Evolutionary conservation across 1,284 basidiomycete species (phyloP).

Genomic region (Phenoliferia sp.): DNA sequence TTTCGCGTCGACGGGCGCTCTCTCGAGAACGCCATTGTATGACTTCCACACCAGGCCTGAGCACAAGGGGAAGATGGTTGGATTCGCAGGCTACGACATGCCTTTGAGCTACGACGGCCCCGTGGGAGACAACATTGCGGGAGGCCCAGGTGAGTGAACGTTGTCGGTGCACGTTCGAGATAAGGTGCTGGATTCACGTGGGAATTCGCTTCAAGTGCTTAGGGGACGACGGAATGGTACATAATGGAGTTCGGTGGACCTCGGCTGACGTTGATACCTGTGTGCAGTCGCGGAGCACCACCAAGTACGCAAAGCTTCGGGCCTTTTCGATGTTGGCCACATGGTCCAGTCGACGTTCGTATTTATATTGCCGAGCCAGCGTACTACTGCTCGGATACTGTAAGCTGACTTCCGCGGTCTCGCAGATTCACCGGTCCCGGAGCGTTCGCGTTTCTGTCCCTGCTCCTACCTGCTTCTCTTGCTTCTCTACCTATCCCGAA

Average conservation of each 20-base stretch:
- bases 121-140: constrained; percentile 40
- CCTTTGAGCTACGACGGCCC: constrained; percentile 72
- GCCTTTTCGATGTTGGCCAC: constrained; percentile 96
- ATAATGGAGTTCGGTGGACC: neutral
- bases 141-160: constrained; percentile 65
- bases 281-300: constrained; percentile 78
- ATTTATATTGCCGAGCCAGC: neutral
- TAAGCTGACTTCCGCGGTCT: neutral
- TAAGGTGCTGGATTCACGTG: neutral
- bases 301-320: constrained; percentile 76
- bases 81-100: constrained; percentile 94
- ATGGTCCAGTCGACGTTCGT: constrained; percentile 58
- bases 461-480: constrained; percentile 61
- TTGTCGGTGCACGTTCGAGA: neutral
- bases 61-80: constrained; percentile 89
- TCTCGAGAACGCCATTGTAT: constrained; percentile 64
- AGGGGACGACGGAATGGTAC: neutral
- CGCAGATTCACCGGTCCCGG: constrained; percentile 41
- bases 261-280: neutral
- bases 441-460: constrained; percentile 42
- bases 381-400: too few species aligned
- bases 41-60: constrained; percentile 69
- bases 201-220: neutral
- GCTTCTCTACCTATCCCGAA: constrained; percentile 64
- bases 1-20: neutral